Evolutionary conservation across 2,329 filamentous ascomycete genomes (phyloP).

Genomic region (Fusarium sp.): DNA sequence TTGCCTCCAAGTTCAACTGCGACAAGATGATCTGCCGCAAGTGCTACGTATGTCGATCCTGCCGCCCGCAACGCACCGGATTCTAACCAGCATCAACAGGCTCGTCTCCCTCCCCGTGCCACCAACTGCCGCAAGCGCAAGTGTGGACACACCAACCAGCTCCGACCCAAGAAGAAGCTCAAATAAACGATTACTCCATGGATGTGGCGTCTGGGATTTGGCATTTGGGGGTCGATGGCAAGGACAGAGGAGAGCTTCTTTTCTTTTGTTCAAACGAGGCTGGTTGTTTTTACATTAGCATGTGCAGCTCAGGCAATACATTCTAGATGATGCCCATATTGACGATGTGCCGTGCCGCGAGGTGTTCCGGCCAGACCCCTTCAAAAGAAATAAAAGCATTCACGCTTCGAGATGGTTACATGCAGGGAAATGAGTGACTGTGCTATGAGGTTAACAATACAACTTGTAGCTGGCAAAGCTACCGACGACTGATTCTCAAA

Average conservation of each 20-base stretch:
- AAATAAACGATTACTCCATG: slow-evolving; percentile 67
- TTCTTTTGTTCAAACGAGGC: slow-evolving; percentile 50
- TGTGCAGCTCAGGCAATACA: slow-evolving; percentile 52
- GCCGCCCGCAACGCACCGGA: background rate
- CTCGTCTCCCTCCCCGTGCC: slow-evolving; percentile 93
- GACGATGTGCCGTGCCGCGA: slow-evolving; percentile 36
- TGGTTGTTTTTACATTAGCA: slow-evolving; percentile 56
- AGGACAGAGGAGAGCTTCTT: slow-evolving; percentile 47
- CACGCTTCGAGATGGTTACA: slow-evolving; percentile 29
- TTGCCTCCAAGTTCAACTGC: slow-evolving; percentile 99
- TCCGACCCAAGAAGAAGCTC: slow-evolving; percentile 99
- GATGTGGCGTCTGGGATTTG: slow-evolving; percentile 59
- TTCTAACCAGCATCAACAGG: slow-evolving; percentile 52
- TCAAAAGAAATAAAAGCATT: slow-evolving; percentile 38
- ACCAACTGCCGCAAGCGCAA: slow-evolving; percentile 99
- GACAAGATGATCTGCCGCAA: slow-evolving; percentile 99
- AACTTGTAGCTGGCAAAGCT: background rate
- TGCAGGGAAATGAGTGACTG: background rate
- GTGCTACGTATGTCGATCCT: slow-evolving; percentile 85
- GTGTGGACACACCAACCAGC: slow-evolving; percentile 99
- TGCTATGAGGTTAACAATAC: background rate
- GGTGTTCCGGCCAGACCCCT: slow-evolving; percentile 32
- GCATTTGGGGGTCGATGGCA: slow-evolving; percentile 52
- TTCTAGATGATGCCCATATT: slow-evolving; percentile 51
- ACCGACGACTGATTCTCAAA: background rate